Base-by-base conservation (phyloP, 2,329 filamentous ascomycete genomes). In the Epicoccum sorghinum region DNA sequence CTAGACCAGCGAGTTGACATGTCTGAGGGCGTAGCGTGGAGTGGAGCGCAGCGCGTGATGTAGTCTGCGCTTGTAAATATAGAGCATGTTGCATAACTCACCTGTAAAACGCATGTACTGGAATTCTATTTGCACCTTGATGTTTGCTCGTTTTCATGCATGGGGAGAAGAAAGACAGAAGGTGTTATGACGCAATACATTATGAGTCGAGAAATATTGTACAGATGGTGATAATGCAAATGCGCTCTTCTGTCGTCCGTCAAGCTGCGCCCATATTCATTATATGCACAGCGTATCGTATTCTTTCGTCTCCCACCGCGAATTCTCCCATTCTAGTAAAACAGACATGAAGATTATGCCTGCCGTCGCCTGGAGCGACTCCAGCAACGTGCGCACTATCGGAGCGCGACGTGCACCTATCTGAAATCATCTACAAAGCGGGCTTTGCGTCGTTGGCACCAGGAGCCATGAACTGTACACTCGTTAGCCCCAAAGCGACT, bases 401-500 rank as follows among this genome's bases (percentile, higher is more conserved):
- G 12, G 6, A 10, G 32, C 43, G 22, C 27, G 9, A 23, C 8
- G n/a, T 8, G 9, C 22, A 4, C 10, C 18, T 13, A n/a, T 8
- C 2, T 35, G 14, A 6, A 13, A 38, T 8, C 25, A 22, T 60
- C 56, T 73, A 75, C 64, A 75, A 65, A 24, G 72, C 68, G n/a
- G 72, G 67, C 60, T 70, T 65, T 35, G 69, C 71, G 53, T 66
- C 68, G 52, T 61, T 63, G 25, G 61, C 62, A 23, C 70, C 69
- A 24, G 71, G 71, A 43, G 67, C 70, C 59, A 75, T 62, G 39
- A 75, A 72, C 72, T 75, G 40, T 39, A 7, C 4, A 8, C 4
- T 29, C 27, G 49, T 68, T 56, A 68, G 61, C 47, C 7, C 25
- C 10, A 33, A 33, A 33, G 7, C 32, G 3, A 33, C 1, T 9